Evolutionary conservation across 345 rosid species (phyloP).

Genomic region (Eucalyptus fibrosa): DNA sequence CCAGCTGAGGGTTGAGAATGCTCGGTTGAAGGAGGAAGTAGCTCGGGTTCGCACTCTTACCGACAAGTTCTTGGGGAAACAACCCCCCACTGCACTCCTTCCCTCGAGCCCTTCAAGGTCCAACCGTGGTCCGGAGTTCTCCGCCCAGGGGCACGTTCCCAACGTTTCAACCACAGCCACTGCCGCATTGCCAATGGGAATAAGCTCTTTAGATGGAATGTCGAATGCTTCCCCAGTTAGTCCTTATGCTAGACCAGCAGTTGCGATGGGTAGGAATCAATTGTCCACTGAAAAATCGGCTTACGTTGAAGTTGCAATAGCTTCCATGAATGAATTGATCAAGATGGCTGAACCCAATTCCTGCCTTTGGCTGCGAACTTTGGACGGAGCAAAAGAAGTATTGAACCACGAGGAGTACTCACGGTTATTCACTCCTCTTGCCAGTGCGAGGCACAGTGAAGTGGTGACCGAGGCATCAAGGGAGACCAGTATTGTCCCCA

Average conservation of each 20-base stretch:
- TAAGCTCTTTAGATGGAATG: neutral
- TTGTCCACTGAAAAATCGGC: constrained; percentile 12
- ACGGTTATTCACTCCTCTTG: constrained; percentile 22
- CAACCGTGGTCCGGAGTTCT: neutral
- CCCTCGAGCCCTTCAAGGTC: constrained; percentile 15
- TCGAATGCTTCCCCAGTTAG: neutral
- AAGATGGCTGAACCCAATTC: constrained; percentile 35
- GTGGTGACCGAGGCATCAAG: constrained; percentile 39
- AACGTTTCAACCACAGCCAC: neutral
- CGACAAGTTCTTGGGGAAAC: constrained; percentile 47
- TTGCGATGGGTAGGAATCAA: constrained; percentile 23
- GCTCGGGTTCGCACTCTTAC: constrained; percentile 27
- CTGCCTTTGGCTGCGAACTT: constrained; percentile 38
- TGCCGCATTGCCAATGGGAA: neutral
- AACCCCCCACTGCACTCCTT: constrained; percentile 8
- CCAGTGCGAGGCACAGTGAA: constrained; percentile 14
- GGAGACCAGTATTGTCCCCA: constrained; percentile 36
- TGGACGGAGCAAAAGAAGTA: constrained; percentile 26
- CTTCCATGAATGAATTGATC: constrained; percentile 47
- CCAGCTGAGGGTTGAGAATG: constrained; percentile 52
- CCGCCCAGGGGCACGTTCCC: neutral
- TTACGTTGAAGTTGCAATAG: constrained; percentile 38
- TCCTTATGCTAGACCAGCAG: neutral
- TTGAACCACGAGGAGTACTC: constrained; percentile 43
- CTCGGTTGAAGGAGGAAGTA: constrained; percentile 49